Conservation (phyloP, 2,329 filamentous ascomycete species). For the Thermoascus crustaceus region DNA sequence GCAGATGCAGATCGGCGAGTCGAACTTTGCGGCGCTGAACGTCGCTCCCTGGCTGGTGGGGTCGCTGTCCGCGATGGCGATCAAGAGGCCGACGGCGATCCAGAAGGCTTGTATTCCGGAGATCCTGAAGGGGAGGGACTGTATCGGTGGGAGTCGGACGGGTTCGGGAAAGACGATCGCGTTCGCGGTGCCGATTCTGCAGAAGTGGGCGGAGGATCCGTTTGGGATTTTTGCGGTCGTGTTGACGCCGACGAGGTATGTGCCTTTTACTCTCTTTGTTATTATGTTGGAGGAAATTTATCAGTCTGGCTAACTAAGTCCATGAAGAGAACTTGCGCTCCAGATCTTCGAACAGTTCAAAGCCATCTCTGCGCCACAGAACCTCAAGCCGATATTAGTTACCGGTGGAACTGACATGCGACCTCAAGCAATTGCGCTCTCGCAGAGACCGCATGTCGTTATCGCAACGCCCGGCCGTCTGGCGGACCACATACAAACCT, state of each 20-base stretch:
- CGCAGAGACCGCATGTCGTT: slow-evolving; percentile 76
- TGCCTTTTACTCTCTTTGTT: slow-evolving; percentile 2
- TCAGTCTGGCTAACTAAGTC: too few relatives aligned
- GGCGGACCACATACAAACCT: slow-evolving; percentile 86
- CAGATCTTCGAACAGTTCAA: slow-evolving; percentile 97
- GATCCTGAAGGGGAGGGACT: slow-evolving; percentile 83
- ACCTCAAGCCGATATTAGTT: slow-evolving; percentile 78
- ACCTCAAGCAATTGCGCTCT: slow-evolving; percentile 74
- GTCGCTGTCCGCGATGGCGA: slow-evolving; percentile 69
- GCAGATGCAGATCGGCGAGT: slow-evolving; percentile 42
- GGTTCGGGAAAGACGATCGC: slow-evolving; percentile 97
- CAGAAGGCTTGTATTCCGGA: slow-evolving; percentile 89
- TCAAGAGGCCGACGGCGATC: slow-evolving; percentile 82
- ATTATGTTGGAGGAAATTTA: neutral
- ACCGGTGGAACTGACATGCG: slow-evolving; percentile 93
- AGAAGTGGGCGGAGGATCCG: slow-evolving; percentile 88
- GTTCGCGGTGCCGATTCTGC: slow-evolving; percentile 88
- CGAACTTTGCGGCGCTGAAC: slow-evolving; percentile 61
- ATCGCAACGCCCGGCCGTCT: slow-evolving; percentile 90
- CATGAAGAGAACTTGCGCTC: slow-evolving; percentile 68
- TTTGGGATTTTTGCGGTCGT: slow-evolving; percentile 84
- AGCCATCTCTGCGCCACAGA: slow-evolving; percentile 80
- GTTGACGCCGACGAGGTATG: slow-evolving; percentile 72
- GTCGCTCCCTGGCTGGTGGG: slow-evolving; percentile 82
- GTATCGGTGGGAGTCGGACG: slow-evolving; percentile 87